A percentile compares a stretch with the other conserved stretches of the same genome.
phyloP scores from a whole-genome alignment of 2,329 filamentous ascomycete genomes.

The Fusarium drepaniforme region DNA sequence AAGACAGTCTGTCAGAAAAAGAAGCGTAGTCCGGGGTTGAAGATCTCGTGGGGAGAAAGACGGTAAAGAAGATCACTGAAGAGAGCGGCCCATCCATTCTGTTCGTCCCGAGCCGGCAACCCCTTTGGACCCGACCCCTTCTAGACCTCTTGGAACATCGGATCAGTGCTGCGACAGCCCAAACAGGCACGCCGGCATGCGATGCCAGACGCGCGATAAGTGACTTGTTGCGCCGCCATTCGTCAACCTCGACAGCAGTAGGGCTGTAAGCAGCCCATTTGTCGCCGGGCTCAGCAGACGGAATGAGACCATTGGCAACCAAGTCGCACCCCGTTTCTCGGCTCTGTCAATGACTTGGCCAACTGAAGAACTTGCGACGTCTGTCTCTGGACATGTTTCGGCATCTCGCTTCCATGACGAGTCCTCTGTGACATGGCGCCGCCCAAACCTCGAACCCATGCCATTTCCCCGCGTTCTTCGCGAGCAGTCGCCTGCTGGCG shows the following conservation, averaged over 20 bases:
- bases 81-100: neutral
- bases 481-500: slow-evolving; percentile 31
- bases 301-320: slow-evolving; percentile 8
- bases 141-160: neutral
- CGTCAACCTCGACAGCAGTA: slow-evolving; percentile 24
- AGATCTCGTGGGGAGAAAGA: neutral
- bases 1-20: neutral
- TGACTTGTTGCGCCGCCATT: slow-evolving; percentile 41
- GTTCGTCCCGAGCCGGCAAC: slow-evolving; percentile 2
- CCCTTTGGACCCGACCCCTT: neutral
- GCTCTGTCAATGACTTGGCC: slow-evolving; percentile 16
- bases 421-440: slow-evolving; percentile 27
- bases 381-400: slow-evolving; percentile 28
- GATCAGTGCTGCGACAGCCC: slow-evolving; percentile 7
- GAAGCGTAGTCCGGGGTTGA: neutral
- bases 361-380: neutral
- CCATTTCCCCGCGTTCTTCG: slow-evolving; percentile 37
- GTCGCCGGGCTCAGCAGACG: slow-evolving; percentile 15
- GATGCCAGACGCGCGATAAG: slow-evolving; percentile 36
- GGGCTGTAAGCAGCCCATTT: slow-evolving; percentile 26
- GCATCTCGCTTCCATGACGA: slow-evolving; percentile 25
- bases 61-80: neutral
- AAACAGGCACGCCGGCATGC: slow-evolving; percentile 14
- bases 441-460: slow-evolving; percentile 30
- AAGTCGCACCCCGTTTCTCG: slow-evolving; percentile 11